Percentiles rank a stretch among this genome's conserved stretches.
These are phyloP conservation scores for Mycena epipterygia DNA, from an alignment of 768 basidiomycete genomes.

Conservation along the genomic window DNA sequence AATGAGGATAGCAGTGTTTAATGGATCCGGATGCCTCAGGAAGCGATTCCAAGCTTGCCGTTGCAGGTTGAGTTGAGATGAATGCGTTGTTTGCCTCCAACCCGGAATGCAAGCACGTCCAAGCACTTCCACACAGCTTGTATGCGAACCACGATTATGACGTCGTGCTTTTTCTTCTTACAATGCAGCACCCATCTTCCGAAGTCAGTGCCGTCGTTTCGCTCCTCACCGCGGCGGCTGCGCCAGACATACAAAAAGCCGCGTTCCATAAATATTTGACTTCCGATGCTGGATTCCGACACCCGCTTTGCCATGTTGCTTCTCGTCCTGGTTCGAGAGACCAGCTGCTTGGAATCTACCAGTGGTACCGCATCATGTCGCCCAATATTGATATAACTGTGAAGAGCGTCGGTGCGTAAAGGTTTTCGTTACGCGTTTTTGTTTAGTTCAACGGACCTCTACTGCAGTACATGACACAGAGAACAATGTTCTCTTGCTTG, in stretches of 20 bases:
- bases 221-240: constrained; percentile 60
- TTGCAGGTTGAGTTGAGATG: no score
- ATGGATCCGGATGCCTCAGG: no score
- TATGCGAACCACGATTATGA: no score
- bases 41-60: no score
- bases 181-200: constrained; percentile 68
- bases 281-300: constrained; percentile 67
- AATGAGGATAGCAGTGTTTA: no score
- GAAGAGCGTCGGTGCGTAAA: constrained; percentile 56
- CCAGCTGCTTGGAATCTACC: constrained; percentile 68
- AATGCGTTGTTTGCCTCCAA: no score
- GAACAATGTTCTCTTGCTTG: constrained; percentile 59
- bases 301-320: constrained; percentile 67
- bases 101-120: no score
- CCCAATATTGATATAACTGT: constrained; percentile 60
- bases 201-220: constrained; percentile 63
- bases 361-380: constrained; percentile 78
- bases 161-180: background rate
- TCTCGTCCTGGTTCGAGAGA: constrained; percentile 66
- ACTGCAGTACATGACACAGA: constrained; percentile 64
- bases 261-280: constrained; percentile 66
- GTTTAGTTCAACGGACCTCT: no score
- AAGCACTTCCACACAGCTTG: no score
- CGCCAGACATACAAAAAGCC: constrained; percentile 63
- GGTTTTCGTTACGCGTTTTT: background rate